Evolutionary conservation across 306 rosid species (phyloP).

Genomic region (Betula pendula): DNA sequence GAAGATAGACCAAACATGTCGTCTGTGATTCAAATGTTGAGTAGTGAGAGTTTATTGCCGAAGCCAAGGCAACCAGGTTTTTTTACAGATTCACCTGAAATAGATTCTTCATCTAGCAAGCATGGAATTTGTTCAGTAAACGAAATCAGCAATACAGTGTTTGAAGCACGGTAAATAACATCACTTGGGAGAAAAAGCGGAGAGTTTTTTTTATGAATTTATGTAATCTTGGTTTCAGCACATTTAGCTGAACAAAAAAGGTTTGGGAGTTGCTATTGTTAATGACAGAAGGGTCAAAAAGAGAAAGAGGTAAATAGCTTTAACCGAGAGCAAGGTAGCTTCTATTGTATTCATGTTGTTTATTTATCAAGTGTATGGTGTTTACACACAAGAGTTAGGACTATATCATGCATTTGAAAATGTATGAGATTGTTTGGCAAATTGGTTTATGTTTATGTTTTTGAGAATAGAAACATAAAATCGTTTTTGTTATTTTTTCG

Average conservation of each 20-base stretch:
- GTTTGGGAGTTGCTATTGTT: constrained; percentile 1
- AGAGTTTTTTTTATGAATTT: neutral
- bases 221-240: neutral
- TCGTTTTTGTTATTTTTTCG: no score
- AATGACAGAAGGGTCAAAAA: neutral
- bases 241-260: neutral
- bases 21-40: constrained; percentile 44
- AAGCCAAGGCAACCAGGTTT: constrained; percentile 55
- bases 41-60: constrained; percentile 39
- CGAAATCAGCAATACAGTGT: constrained; percentile 19
- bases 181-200: neutral
- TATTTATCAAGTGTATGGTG: no score
- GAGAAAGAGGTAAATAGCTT: no score
- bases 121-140: constrained; percentile 22
- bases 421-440: no score
- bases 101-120: constrained; percentile 20
- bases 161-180: constrained; percentile 31
- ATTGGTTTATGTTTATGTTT: no score
- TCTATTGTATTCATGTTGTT: no score
- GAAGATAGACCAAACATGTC: constrained; percentile 64
- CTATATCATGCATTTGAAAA: no score
- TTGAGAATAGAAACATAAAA: no score
- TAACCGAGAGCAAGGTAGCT: no score
- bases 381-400: no score
- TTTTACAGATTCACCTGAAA: constrained; percentile 12